Evolutionary conservation across 2,329 filamentous ascomycete genomes (phyloP), one percentile per base, ranked within the genome.

Genomic region (Sclerotinia subarctica): DNA sequence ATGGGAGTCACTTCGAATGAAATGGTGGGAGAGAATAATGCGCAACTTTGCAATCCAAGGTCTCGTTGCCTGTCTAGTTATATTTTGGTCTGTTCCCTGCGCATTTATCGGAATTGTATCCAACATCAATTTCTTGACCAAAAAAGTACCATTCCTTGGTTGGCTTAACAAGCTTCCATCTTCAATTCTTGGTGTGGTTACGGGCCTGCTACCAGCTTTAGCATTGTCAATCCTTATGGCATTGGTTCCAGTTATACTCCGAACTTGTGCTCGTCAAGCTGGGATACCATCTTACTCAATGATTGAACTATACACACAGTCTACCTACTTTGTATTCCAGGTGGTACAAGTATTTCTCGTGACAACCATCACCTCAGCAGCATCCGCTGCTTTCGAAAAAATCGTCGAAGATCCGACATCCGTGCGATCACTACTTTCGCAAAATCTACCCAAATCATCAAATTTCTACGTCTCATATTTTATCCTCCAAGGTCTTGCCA

Each of bases 391-490:
- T 1, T 80, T 85, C 0, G 79, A 78, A 1, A 70, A 81, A 21
- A 83, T 88, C 49, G 80, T 87, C 51, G 66, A 81, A 2, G 63
- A 87, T 1, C 86, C 86, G 5, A 73, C 78, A 10, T 78, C 78
- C 1, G 80, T 85, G 8, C 80, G 84, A 1, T 77, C 73, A 2
- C 72, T 88, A 58, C 80, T 89, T 4, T 85, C 86, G 0, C 72
- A 82, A 21, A 83, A 86, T 58, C 81, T 91, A 2, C 88, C 88
- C 2, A 82, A 80, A 38, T 85, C 87, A 2, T 87, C 87, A 46
- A 90, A 89, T 73, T 90, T 90, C 74, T 91, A 90, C 75, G 82
- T 90, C 11, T 86, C 85, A 0, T 91, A 90, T 76, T 88, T 90
- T 69, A 82, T 90, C 49, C 79, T 91, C 2, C 88, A 90, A 74